Percentiles rank a stretch among this genome's conserved stretches.
Evolutionary conservation across 2,329 filamentous ascomycete species (phyloP).

Genomic region (Magnaporthiopsis incrustans): DNA sequence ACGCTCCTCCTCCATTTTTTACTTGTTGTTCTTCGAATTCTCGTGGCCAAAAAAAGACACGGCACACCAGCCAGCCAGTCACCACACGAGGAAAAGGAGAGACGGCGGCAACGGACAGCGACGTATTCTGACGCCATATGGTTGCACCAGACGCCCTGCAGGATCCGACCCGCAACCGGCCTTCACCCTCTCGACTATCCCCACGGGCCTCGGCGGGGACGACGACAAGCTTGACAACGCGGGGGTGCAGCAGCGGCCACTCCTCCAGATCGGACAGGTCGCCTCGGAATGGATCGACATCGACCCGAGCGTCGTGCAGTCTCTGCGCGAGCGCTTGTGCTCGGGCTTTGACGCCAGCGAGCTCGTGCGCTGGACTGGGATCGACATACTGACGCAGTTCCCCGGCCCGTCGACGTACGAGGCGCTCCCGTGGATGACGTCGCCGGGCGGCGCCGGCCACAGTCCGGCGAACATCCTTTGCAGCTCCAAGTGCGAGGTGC

Average conservation of each 20-base stretch:
- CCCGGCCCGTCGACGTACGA: slow-evolving; percentile 6
- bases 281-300: not conserved
- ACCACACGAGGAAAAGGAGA: not conserved
- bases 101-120: too few species aligned
- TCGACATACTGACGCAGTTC: slow-evolving; percentile 16
- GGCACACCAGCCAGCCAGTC: too few species aligned
- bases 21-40: not conserved
- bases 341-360: slow-evolving; percentile 9
- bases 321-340: not conserved
- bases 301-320: not conserved
- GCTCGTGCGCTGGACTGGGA: slow-evolving; percentile 16
- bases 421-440: slow-evolving; percentile 15
- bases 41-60: not conserved
- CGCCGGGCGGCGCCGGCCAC: not conserved
- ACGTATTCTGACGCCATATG: not conserved
- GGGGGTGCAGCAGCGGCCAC: not conserved
- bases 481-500: not conserved
- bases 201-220: not conserved
- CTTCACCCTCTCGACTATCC: not conserved
- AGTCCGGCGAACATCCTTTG: not conserved
- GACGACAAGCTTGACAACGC: not conserved
- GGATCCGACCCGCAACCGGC: not conserved
- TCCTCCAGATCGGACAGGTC: not conserved
- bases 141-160: not conserved
- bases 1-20: too few species aligned